Conservation (phyloP, 768 basidiomycete genomes). For the Tylopilus rubrobrunneus region DNA sequence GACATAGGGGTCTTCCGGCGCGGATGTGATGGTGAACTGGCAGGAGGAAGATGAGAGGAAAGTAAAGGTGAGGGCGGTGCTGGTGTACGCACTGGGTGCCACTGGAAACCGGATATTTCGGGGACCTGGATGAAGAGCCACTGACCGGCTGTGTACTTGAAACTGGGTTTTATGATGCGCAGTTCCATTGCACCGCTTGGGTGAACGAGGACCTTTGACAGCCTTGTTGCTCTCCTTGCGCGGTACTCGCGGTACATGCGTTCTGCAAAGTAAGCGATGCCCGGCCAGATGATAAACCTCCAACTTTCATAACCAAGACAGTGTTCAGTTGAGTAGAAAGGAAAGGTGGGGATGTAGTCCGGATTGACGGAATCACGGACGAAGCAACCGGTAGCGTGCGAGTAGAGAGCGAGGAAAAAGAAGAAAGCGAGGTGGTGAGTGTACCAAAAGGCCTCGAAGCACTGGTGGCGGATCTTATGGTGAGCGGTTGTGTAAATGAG, state of each 20-base stretch:
- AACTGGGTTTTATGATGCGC: constrained; percentile 85
- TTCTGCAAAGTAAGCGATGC: constrained; percentile 85
- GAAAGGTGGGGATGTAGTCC: constrained; percentile 67
- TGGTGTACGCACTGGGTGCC: constrained; percentile 82
- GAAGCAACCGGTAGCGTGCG: constrained; percentile 92
- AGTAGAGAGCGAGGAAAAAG: constrained; percentile 87
- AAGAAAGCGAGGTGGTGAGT: constrained; percentile 94
- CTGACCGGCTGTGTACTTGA: constrained; percentile 89
- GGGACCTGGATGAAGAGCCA: constrained; percentile 91
- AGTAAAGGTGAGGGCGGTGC: background rate
- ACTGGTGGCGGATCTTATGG: constrained; percentile 80
- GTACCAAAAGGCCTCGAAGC: constrained; percentile 97
- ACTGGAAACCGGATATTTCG: constrained; percentile 78
- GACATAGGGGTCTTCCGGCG: constrained; percentile 91
- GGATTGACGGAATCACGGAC: constrained; percentile 81
- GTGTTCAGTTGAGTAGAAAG: constrained; percentile 83
- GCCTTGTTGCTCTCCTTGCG: constrained; percentile 68
- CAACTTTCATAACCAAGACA: constrained; percentile 91
- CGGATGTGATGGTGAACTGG: constrained; percentile 92
- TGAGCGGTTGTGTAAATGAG: constrained; percentile 92
- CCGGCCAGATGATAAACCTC: constrained; percentile 91
- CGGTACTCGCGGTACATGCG: constrained; percentile 81
- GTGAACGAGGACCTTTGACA: constrained; percentile 86
- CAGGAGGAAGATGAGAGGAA: background rate
- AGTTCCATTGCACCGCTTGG: constrained; percentile 93